phyloP scores from a whole-genome alignment of 192 early-diverging fungal species.

The Coemansia interrupta region DNA sequence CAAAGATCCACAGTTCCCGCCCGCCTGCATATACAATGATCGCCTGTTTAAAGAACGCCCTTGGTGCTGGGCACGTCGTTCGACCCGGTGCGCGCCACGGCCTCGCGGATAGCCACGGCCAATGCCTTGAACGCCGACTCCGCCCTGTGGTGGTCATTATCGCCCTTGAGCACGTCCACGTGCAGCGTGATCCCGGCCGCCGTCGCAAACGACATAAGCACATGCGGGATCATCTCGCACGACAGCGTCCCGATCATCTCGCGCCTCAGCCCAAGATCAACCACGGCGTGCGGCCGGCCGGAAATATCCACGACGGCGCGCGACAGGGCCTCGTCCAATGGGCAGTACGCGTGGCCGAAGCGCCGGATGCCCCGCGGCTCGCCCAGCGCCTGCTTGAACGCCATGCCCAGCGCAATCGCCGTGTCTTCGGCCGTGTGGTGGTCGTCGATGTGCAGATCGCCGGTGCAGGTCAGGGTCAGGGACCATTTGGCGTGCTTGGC shows the following conservation, averaged over 20 bases:
- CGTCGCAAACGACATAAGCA: constrained; percentile 88
- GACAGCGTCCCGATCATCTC: constrained; percentile 87
- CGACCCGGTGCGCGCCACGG: constrained; percentile 77
- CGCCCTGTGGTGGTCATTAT: constrained; percentile 95
- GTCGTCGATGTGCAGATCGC: constrained; percentile 97
- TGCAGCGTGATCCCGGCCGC: constrained; percentile 92
- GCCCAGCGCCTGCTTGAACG: constrained; percentile 90
- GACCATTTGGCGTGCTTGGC: constrained; percentile 95
- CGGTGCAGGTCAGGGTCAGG: constrained; percentile 75
- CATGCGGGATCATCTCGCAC: constrained; percentile 98
- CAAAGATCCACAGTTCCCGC: constrained; percentile 11
- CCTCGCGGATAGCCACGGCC: constrained; percentile 89
- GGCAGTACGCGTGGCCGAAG: constrained; percentile 92
- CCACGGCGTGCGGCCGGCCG: constrained; percentile 78
- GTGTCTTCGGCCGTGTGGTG: constrained; percentile 98
- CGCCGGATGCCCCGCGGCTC: constrained; percentile 84
- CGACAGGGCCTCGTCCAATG: constrained; percentile 93
- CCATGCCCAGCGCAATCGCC: constrained; percentile 88
- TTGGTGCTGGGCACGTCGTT: constrained; percentile 95
- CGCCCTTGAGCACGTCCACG: constrained; percentile 90
- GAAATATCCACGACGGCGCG: constrained; percentile 97
- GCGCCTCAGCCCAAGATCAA: constrained; percentile 85
- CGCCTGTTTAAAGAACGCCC: constrained; percentile 64
- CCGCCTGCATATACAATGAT: too few species aligned
- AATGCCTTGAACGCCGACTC: constrained; percentile 97